phyloP scores from a whole-genome alignment of 2,329 filamentous ascomycete genomes.

The Dactylellina sp. region DNA sequence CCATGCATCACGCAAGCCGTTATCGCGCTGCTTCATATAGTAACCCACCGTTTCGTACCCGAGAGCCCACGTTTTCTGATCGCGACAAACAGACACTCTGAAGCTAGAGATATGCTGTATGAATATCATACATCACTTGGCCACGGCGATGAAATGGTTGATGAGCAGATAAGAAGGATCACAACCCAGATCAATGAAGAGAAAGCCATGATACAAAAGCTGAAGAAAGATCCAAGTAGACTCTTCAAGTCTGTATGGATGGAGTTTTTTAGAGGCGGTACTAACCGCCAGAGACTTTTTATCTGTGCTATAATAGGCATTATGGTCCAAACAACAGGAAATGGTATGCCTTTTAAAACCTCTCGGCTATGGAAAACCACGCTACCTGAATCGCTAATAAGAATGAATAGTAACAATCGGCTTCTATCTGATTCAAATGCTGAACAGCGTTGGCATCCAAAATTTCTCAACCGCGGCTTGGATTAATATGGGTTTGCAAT shows the following conservation, averaged over 20 bases:
- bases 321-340: slow-evolving; percentile 42
- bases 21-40: slow-evolving; percentile 17
- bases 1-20: slow-evolving; percentile 27
- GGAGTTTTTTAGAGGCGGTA: background rate
- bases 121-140: slow-evolving; percentile 5
- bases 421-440: slow-evolving; percentile 28
- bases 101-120: slow-evolving; percentile 7
- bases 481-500: slow-evolving; percentile 27
- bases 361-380: too few species aligned
- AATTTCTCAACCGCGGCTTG: background rate
- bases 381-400: background rate
- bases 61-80: slow-evolving; percentile 38
- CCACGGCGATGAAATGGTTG: slow-evolving; percentile 1
- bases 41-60: background rate
- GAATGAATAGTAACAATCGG: slow-evolving; percentile 20
- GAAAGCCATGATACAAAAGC: background rate
- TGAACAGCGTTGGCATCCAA: slow-evolving; percentile 2
- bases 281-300: background rate
- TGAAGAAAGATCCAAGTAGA: background rate
- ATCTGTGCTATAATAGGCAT: slow-evolving; percentile 19
- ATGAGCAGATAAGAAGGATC: slow-evolving; percentile 16
- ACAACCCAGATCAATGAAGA: background rate
- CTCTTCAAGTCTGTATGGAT: background rate
- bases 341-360: slow-evolving; percentile 17
- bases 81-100: background rate